A percentile compares a stretch with the other conserved stretches of the same genome.
phyloP scores from a whole-genome alignment of 116 monocot species.

The Cymodocea nodosa region DNA sequence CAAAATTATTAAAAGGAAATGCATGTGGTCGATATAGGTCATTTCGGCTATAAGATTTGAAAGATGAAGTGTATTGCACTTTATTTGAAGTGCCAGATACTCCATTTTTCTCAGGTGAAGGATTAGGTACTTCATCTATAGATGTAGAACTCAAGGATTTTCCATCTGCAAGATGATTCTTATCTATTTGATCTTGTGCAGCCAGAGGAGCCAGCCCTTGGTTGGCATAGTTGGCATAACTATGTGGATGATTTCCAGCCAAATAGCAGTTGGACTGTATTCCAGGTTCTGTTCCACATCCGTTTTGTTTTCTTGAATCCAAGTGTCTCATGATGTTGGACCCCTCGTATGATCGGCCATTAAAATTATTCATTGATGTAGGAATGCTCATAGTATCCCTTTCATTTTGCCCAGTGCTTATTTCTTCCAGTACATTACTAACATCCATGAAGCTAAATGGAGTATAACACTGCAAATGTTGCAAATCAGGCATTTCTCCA shows the following conservation, averaged over 20 bases:
- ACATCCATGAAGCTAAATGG: not conserved
- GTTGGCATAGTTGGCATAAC: not conserved
- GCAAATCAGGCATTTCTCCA: slow-evolving; percentile 31
- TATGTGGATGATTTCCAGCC: slow-evolving; percentile 1
- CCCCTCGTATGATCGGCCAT: slow-evolving; percentile 15
- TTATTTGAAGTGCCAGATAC: not conserved
- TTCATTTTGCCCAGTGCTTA: not conserved
- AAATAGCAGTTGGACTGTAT: not conserved
- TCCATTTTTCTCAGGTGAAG: not conserved
- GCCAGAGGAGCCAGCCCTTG: not conserved
- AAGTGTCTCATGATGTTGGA: slow-evolving; percentile 25
- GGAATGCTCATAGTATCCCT: not conserved
- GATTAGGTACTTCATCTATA: not conserved
- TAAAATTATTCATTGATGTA: not conserved
- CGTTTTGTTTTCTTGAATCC: slow-evolving; percentile 3
- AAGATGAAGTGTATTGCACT: not conserved
- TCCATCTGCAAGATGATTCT: not conserved
- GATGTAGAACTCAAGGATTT: not conserved
- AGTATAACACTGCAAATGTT: not conserved
- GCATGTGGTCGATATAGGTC: not conserved
- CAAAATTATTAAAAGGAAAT: not conserved
- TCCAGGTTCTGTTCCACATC: not conserved
- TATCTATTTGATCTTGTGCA: not conserved
- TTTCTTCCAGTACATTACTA: not conserved
- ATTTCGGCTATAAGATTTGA: not conserved